These are phyloP conservation scores for Pythium dissotocum DNA, from an alignment of 352 stramenopile species.

Conservation along the genomic window DNA sequence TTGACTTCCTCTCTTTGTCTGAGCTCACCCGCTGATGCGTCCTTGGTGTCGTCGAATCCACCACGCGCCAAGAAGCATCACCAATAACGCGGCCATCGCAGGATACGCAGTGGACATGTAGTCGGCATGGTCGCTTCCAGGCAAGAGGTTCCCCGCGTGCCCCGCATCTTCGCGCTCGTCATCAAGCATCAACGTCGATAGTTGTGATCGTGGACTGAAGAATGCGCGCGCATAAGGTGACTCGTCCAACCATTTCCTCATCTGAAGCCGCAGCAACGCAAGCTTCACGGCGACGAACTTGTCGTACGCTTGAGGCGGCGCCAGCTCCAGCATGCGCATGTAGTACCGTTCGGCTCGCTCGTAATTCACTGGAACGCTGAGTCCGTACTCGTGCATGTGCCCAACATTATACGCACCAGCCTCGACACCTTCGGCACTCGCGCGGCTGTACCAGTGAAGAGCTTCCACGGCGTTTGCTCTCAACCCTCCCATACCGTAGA, in stretches of 20 bases:
- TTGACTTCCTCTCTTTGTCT: background rate
- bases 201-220: background rate
- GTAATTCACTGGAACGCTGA: conserved; percentile 49
- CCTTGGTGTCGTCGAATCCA: background rate
- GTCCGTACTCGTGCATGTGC: conserved; percentile 70
- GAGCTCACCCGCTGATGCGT: background rate
- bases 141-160: background rate
- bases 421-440: conserved; percentile 57
- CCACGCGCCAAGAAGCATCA: background rate
- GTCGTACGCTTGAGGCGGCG: conserved; percentile 22
- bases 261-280: conserved; percentile 15
- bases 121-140: background rate
- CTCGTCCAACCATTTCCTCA: conserved; percentile 7
- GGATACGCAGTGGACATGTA: background rate
- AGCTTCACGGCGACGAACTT: conserved; percentile 20
- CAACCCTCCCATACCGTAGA: conserved; percentile 62
- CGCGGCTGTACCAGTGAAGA: conserved; percentile 69
- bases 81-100: background rate
- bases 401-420: conserved; percentile 74
- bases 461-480: conserved; percentile 34
- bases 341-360: conserved; percentile 68
- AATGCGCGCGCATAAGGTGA: background rate
- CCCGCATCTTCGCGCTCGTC: background rate
- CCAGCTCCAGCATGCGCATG: conserved; percentile 50
- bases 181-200: background rate